Base-by-base conservation (phyloP, 805 yeast species). In the Candida silvatica region DNA sequence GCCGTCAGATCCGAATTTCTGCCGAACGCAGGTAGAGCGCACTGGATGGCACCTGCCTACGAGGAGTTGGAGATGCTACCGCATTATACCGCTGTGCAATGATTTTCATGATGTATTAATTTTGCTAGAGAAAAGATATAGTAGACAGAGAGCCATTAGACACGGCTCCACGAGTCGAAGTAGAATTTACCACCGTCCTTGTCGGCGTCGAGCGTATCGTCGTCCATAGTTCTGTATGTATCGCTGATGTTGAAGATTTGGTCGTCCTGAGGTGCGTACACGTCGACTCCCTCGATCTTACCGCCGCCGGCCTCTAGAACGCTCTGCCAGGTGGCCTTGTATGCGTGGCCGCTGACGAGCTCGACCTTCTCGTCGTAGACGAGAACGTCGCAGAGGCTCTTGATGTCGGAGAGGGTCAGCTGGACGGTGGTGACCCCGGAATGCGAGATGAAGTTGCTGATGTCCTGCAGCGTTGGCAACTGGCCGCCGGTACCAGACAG, bases 361-460 rank as follows among this genome's bases (percentile, higher is more conserved):
- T 87, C 97, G 34, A 92, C 54, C 54, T 79, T 82, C 48, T 87
- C 95, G 49, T 92, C 98, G 56, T 69, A 85, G 1, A 81, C 76
- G 31, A 92, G 61, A 12, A 92, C 97, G 43, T 87, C 94, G 55
- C 97, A 86, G 17, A 92, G 62, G 0, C 94, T 66, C 38, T 87
- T 66, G 32, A 92, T 78, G 53, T 92, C 94, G 25, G 71, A 65
- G 16, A 73, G 63, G 3, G 76, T 74, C 39, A 92, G 67, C 35
- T 88, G 95, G 16, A 86, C 88, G 25, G 80, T 74, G 7, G 96
- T 80, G 38, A 92, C 80, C 35, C 81, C 80, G 26, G 82, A 73
- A 14, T 69, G 61, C 9, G 69, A 62, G 25, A 92, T 85, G 51
- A 87, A 90, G 17, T 75, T 77, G 54, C 77, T 70, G 27, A 92